phyloP scores from a whole-genome alignment of 2,329 filamentous ascomycete genomes.

The Monilinia fructigena region DNA sequence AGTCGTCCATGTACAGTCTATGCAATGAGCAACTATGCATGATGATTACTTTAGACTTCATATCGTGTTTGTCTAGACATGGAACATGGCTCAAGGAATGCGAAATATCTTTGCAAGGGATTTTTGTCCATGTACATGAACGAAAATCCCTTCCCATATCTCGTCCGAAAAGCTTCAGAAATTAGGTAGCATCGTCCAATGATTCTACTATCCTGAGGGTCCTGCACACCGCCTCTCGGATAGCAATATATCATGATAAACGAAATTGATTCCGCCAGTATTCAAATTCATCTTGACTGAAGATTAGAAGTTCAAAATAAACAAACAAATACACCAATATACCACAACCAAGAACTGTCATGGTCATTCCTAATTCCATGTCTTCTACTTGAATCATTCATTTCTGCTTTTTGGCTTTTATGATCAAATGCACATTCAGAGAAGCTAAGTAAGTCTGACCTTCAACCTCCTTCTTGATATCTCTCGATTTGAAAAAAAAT shows the following conservation, averaged over 20 bases:
- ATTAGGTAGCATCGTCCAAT: neutral
- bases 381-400: neutral
- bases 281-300: neutral
- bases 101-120: neutral
- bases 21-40: neutral
- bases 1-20: neutral
- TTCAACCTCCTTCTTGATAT: neutral
- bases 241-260: neutral
- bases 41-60: neutral
- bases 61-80: no score
- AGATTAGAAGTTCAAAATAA: neutral
- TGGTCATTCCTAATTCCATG: slow-evolving; percentile 54
- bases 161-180: neutral
- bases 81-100: neutral
- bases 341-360: slow-evolving; percentile 82
- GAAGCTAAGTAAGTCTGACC: neutral
- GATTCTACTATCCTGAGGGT: neutral
- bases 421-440: neutral
- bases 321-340: slow-evolving; percentile 40
- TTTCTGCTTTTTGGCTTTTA: neutral
- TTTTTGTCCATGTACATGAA: neutral
- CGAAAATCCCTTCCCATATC: neutral
- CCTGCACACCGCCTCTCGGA: neutral
- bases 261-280: neutral
- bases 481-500: neutral